Evolutionary conservation across 805 yeast species (phyloP), one percentile per base, ranked within the genome.

Genomic region (Metschnikowia similis): DNA sequence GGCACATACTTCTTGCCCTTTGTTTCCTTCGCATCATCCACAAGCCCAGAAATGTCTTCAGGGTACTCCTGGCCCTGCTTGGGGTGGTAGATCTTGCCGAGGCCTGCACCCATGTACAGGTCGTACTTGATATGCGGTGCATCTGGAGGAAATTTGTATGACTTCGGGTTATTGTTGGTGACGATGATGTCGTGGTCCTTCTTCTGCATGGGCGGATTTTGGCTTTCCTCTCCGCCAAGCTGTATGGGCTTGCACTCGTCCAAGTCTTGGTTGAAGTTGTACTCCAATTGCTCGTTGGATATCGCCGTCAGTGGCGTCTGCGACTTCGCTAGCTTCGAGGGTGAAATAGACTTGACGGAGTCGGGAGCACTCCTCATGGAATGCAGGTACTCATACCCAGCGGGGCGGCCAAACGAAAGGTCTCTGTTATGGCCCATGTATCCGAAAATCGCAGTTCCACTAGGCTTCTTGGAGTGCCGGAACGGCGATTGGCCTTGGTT

Each of bases 391-490:
- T 49, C 50, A 10, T 52, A 45, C 16, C 17, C 35, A 34, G 62
- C 52, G 4, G 72, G 47, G 10, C 85, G 86, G 6, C 83, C 78
- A 41, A 86, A 76, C 2, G 87, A 81, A 35, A 86, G 64, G 42
- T 82, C 85, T 50, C 80, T 79, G 51, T 76, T 76, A 62, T 86
- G 91, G 41, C 81, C 82, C 8, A 75, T 69, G 56, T 79, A 86
- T 0, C 95, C 95, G 65, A 87, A 87, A 28, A 87, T 86, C 2
- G 87, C 92, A 4, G 92, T 84, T 11, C 95, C 95, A 69, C 90
- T 84, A 16, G 80, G 73, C 50, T 82, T 81, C 55, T 88, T 77
- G 47, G 76, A 66, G 61, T 86, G 92, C 30, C 56, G 54, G 31
- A 50, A 45, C 37, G 58, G 47, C 48, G 57, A 49, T 56, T 35